Evolutionary conservation across 192 early-diverging fungal genomes (phyloP), one percentile per base, ranked within the genome.

Genomic region (Backusella sp.): DNA sequence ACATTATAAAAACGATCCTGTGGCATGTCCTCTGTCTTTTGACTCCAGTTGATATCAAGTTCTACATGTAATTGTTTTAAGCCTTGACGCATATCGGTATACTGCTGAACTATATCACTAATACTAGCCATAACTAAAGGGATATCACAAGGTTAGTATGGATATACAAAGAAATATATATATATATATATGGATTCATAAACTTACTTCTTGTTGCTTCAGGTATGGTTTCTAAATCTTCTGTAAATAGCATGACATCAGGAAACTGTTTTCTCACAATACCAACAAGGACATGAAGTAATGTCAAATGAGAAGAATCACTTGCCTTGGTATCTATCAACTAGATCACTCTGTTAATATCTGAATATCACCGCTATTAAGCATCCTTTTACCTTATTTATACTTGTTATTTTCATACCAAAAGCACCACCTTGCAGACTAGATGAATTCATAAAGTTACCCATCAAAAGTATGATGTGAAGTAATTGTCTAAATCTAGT

Each of bases 391-490:
- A 87, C 87, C 78, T 93, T 93, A 73, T 92, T 93, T 19, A 95
- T 88, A 86, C 92, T 93, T 17, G 87, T 80, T 72, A 95, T 93
- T 76, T 88, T 91, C 71, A 94, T 90, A 12, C 94, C 94, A 84
- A 91, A 94, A 1, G 94, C 94, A 11, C 92, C 93, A 23, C 94
- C 94, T 53, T 93, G 90, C 76, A 91, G 86, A 5, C 90, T 87
- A 0, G 84, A 82, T 0, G 89, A 90, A 75, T 95, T 95, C 94
- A 95, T 95, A 80, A 88, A 95, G 82, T 95, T 95, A 52, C 94
- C 94, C 23, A 95, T 81, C 26, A 91, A 86, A 41, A 95, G 82
- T 65, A 94, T 91, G 30, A 94, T 42, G 36, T 91, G 85, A 19
- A 95, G 83, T 15, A 95, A 76, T 66, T 93, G 87, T 73, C 89